Conservation (phyloP, 2,329 filamentous ascomycete genomes). For the Trichoderma pleuroti region DNA sequence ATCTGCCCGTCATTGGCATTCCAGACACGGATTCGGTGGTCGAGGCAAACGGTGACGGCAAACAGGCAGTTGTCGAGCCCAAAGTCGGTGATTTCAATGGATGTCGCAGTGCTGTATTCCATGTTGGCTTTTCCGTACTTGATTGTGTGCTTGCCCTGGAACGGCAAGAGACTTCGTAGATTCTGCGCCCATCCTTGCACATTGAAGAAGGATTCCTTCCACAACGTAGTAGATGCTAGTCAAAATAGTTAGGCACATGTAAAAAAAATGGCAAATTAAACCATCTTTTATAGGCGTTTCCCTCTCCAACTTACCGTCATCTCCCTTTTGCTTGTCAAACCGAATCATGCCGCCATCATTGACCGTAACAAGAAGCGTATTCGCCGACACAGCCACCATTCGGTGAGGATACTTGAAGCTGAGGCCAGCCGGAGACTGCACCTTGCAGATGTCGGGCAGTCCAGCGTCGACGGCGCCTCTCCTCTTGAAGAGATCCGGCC, state of each 20-base stretch:
- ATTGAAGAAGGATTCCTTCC: slow-evolving; percentile 71
- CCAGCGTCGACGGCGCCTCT: slow-evolving; percentile 67
- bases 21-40: slow-evolving; percentile 88
- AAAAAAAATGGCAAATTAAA: no score
- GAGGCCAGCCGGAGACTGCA: slow-evolving; percentile 68
- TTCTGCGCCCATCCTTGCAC: slow-evolving; percentile 69
- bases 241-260: background rate
- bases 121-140: slow-evolving; percentile 61
- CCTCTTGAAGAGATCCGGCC: slow-evolving; percentile 76
- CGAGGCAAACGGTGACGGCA: slow-evolving; percentile 78
- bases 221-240: slow-evolving; percentile 38
- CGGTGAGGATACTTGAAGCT: slow-evolving; percentile 76
- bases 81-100: slow-evolving; percentile 53
- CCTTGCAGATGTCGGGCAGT: slow-evolving; percentile 72
- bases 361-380: slow-evolving; percentile 75
- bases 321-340: slow-evolving; percentile 57
- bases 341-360: slow-evolving; percentile 73
- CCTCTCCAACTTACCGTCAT: slow-evolving; percentile 42
- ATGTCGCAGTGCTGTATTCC: slow-evolving; percentile 65
- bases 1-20: slow-evolving; percentile 78
- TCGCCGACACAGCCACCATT: slow-evolving; percentile 67
- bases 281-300: background rate
- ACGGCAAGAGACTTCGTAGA: slow-evolving; percentile 62
- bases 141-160: slow-evolving; percentile 61
- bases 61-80: slow-evolving; percentile 50